Base-by-base conservation (phyloP, 2,329 filamentous ascomycete genomes). In the Bimuria novae-zelandiae region DNA sequence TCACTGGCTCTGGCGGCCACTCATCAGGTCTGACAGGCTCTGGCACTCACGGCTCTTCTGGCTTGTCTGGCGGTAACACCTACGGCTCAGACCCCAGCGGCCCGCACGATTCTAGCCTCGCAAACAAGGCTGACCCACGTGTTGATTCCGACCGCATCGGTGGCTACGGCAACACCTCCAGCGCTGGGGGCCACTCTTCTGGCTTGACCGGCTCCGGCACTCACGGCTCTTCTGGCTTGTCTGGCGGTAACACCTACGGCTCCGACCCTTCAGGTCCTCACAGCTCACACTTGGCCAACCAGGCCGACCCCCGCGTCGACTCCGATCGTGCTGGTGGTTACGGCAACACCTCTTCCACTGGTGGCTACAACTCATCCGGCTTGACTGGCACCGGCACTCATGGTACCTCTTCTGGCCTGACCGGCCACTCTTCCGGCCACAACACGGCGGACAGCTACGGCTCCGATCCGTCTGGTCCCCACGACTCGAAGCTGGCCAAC, bases 281-380 rank as follows among this genome's bases (percentile, higher is more conserved):
- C 54, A 45, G 60, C 40, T 60, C 56, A 6, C 57, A 57, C 33
- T 21, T 65, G 0, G 56, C 41, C 17, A 74, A 74, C 61, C 57
- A 65, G 54, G 57, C 56, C 19, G 71, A 72, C 35, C 70, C 70
- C 17, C 56, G 68, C 3, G 67, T 72, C n/a, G 69, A 71, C 52
- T 67, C 64, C 12, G 57, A 55, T 54, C 14, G 6, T 54, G 61
- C 21, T 32, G 54, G 51, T 17, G 49, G 56, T 21, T 58, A 59
- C 45, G 41, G 68, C 16, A 60, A 56, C 4, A 33, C 58, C 45
- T n/a, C 8, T n/a, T 11, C 16, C 19, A 19, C 40, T 17, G 39
- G 23, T 10, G 39, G 40, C 21, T 30, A 48, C n/a, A n/a, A n/a
- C 17, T 53, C 52, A 32, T 39, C 56, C 2, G 39, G 23, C 22